Evolutionary conservation across 2,329 filamentous ascomycete genomes (phyloP), one percentile per base, ranked within the genome.

Genomic region (Hypomyces perniciosus): DNA sequence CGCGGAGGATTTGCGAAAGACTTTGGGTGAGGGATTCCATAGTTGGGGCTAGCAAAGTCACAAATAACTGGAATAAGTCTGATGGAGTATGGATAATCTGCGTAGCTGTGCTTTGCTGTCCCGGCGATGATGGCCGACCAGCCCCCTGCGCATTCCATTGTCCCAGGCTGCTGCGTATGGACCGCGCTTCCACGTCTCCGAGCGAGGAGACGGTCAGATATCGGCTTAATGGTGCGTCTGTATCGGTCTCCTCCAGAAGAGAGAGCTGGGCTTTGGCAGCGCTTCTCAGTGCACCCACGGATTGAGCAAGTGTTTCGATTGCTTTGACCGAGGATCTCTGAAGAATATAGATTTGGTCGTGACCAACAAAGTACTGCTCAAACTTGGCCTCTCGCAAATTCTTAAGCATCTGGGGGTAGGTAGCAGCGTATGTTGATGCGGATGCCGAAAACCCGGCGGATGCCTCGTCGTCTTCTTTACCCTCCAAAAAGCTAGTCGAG

Each of bases 21-120:
- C 90, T 95, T 59, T 86, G 90, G 2, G 89, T 88, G 12, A 96
- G 72, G 0, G 89, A 93, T 67, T 93, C 91, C 84, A 95, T 95
- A 0, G 90, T 90, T 3, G 90, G 90, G 0, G 89, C 90, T 28
- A 96, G 74, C 58, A 90, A 81, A n/a, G 77, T 74, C 49, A 96
- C 93, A 65, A 96, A 96, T 4, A 88, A 76, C 12, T 88, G 83
- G 61, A 96, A 96, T 57, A 95, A 90, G 54, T 53, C 88, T 1
- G 84, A 79, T 1, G 89, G 81, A 2, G 80, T 79, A 44, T 70
- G 72, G 49, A 76, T 73, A 1, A 65, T 61, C 1, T 26, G 28
- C 6, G 38, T 12, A 20, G 29, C n/a, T 5, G 29, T 40, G 30
- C 13, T 13, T 30, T 31, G 42, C 10, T 28, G 40, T 40, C 34